Base-by-base conservation (phyloP, 192 early-diverging fungal genomes). In the Gryganskiella cystojenkinii region DNA sequence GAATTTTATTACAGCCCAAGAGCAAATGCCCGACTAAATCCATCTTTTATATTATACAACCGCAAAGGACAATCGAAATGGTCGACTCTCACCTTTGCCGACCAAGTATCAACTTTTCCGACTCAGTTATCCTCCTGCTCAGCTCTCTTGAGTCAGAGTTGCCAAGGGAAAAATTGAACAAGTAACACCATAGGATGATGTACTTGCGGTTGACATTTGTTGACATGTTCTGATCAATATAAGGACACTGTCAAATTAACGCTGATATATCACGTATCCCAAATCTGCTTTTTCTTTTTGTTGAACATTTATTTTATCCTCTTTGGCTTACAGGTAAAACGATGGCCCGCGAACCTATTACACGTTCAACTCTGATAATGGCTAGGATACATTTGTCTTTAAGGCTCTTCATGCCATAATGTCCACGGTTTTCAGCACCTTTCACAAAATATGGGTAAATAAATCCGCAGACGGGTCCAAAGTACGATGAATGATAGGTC, bases 391-490 rank as follows among this genome's bases (percentile, higher is more conserved):
- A 9, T 59, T 59, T 59, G 57, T 59, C 9, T 42, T 44, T 22
- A 59, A 44, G 25, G 28, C 20, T 6, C 59, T 61, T 1, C 59
- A 49, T 19, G 43, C 59, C 20, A 31, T 61, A 2, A 14, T 61
- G 3, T 47, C 59, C 8, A 49, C 25, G 7, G 59, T 61, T 3
- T 61, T 61, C 30, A 61, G 15, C 24, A 28, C 45, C 28, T 47
- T 61, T n/a, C n/a, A 46, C 8, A 49, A 31, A 20, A 30, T n/a
- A 31, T 61, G 59, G 59, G 59, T 45, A 27, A 61, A 61, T 28
- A 61, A 61, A 20, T n/a, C n/a, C n/a, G n/a, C n/a, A n/a, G n/a
- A n/a, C n/a, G n/a, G n/a, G n/a, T n/a, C n/a, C n/a, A n/a, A n/a
- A n/a, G n/a, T n/a, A n/a, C n/a, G n/a, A n/a, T n/a, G n/a, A n/a